Evolutionary conservation across 805 yeast genomes (phyloP).

Genomic region (Lipomyces chichibuensis): DNA sequence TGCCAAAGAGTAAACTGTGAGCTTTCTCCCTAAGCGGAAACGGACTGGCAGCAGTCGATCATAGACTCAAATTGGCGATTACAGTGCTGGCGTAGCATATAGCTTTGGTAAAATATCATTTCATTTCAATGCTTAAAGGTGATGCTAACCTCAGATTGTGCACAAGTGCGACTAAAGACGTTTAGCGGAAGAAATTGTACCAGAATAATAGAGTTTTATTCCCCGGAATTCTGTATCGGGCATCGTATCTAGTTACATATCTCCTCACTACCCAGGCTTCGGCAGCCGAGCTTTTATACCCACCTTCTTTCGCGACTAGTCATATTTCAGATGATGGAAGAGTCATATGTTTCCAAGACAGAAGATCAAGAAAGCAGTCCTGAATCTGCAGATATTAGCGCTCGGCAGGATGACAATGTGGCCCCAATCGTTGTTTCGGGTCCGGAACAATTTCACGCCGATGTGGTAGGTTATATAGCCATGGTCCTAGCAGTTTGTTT

Average conservation of each 20-base stretch:
- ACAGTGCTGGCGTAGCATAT: too few species aligned
- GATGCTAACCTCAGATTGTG: too few species aligned
- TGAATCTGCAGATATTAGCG: neutral
- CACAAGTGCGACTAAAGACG: too few species aligned
- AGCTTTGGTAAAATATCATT: too few species aligned
- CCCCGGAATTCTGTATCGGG: too few species aligned
- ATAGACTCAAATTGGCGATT: too few species aligned
- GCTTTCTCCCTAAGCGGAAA: too few species aligned
- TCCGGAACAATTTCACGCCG: neutral
- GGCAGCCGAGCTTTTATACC: neutral
- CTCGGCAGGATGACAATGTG: neutral
- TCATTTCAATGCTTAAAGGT: too few species aligned
- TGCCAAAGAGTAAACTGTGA: too few species aligned
- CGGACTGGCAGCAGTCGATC: too few species aligned
- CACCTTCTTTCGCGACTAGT: neutral
- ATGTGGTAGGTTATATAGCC: neutral
- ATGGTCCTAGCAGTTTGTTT: neutral
- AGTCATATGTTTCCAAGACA: neutral
- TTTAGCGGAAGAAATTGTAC: too few species aligned
- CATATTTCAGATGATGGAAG: neutral
- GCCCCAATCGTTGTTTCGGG: neutral
- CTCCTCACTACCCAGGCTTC: neutral
- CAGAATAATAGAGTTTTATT: too few species aligned
- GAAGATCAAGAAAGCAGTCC: neutral
- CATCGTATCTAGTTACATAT: neutral